Percentiles rank a stretch among this genome's conserved stretches.
These are phyloP conservation scores for Omphalea diandra DNA, from an alignment of 441 rosid genomes.

Conservation along the genomic window DNA sequence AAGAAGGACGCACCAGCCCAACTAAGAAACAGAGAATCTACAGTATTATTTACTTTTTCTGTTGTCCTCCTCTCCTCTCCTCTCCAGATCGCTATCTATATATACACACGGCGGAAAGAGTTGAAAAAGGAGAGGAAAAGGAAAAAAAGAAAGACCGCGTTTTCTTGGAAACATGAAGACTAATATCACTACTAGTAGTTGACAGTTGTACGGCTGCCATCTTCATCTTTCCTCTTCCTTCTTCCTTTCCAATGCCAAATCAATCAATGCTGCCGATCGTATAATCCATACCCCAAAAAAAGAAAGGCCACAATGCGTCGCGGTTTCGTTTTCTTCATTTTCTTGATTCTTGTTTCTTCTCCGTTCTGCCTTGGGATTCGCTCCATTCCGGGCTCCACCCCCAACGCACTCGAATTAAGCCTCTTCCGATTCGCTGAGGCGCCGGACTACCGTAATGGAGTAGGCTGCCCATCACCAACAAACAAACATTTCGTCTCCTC, in stretches of 20 bases:
- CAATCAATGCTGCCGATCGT: too few relatives aligned
- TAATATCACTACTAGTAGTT: too few relatives aligned
- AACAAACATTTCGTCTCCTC: conserved; percentile 32
- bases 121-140: too few relatives aligned
- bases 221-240: conserved; percentile 13
- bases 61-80: too few relatives aligned
- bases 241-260: conserved; percentile 4
- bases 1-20: conserved; percentile 1
- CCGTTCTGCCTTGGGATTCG: conserved; percentile 55
- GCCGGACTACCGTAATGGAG: conserved; percentile 89
- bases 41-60: too few relatives aligned
- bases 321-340: conserved; percentile 23
- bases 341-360: conserved; percentile 22
- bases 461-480: conserved; percentile 40
- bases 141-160: not conserved
- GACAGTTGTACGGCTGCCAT: too few relatives aligned
- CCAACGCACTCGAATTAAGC: too few relatives aligned
- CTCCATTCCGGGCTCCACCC: conserved; percentile 37
- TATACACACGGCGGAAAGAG: not conserved
- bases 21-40: too few relatives aligned
- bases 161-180: conserved; percentile 12
- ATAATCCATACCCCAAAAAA: too few relatives aligned
- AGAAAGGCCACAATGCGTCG: conserved; percentile 20
- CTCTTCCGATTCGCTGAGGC: conserved; percentile 58
- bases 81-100: too few relatives aligned